A percentile compares a stretch with the other conserved stretches of the same genome.
Conservation (phyloP, 2,329 filamentous ascomycete species). For the Monilinia fructicola region DNA sequence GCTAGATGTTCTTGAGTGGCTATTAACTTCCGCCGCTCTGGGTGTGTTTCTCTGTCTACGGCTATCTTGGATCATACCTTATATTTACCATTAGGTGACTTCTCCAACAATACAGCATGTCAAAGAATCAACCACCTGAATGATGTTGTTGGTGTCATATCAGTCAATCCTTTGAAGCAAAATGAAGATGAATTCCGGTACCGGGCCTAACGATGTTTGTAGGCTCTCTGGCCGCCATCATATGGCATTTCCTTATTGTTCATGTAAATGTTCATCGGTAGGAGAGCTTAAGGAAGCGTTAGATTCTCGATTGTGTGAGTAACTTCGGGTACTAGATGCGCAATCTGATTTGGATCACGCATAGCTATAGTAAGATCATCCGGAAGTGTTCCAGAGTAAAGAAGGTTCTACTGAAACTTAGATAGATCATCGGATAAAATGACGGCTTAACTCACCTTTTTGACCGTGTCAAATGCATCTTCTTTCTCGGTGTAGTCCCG, state of each 20-base stretch:
- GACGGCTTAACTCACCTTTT: slow-evolving; percentile 54
- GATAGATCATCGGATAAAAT: neutral
- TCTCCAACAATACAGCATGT: neutral
- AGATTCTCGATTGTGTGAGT: slow-evolving; percentile 61
- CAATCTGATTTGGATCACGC: slow-evolving; percentile 76
- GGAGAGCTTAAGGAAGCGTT: slow-evolving; percentile 29
- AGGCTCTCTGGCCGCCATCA: neutral
- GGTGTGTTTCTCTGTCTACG: neutral
- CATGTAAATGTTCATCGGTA: neutral
- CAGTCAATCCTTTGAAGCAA: neutral
- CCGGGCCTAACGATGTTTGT: neutral
- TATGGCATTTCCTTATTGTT: neutral
- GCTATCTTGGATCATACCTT: neutral
- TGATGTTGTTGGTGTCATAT: neutral
- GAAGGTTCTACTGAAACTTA: slow-evolving; percentile 46
- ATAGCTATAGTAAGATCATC: slow-evolving; percentile 76
- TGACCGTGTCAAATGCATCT: slow-evolving; percentile 73
- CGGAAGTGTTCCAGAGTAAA: slow-evolving; percentile 52
- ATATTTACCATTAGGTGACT: neutral
- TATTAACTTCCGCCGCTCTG: neutral
- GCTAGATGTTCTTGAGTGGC: neutral
- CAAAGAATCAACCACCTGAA: neutral
- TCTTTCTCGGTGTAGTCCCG: slow-evolving; percentile 91
- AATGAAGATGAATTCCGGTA: neutral
- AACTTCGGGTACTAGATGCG: slow-evolving; percentile 67